Base-by-base conservation (phyloP, 2,329 filamentous ascomycete genomes). In the Hymenoscyphus occultus region DNA sequence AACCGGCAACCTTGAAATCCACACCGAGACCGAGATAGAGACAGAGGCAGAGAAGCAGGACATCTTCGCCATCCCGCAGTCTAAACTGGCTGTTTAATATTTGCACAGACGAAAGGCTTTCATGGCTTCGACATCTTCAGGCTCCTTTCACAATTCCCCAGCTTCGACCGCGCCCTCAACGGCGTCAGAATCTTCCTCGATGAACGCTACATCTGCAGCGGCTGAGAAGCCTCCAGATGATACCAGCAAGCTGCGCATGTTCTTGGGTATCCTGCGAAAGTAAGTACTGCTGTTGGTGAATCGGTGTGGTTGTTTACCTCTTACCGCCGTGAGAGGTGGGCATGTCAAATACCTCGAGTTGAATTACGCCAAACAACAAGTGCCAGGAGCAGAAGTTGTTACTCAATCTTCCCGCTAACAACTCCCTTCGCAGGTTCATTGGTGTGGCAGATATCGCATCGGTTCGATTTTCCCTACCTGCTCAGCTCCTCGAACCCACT, bases 381-480 rank as follows among this genome's bases (percentile, higher is more conserved):
- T 61, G 56, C 61, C 65, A 64, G 66, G 60, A 31, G 19, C 7
- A 12, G 40, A 19, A 22, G 9, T 19, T 45, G 51, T 32, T 1
- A 61, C 42, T 14, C 39, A n/a, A n/a, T 56, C 61, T 70, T 56
- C 66, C 69, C 56, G 67, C 54, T 59, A 16, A 6, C 9, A 51
- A 14, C 54, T 67, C 59, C 51, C 6, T 16, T 13, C 64, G 60
- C 78, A 96, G 94, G 77, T 98, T 98, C 79, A 93, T 98, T 74
- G 95, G 95, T 71, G 95, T 99, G 64, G 84, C 93, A 71, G 95
- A 99, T 79, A 95, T 99, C 74, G 95, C 95, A 65, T 87, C 93
- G 64, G 94, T 98, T 68, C 91, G 95, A 71, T 99, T 99, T 81
- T 98, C 94, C 16, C 85, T 99, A 60, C 95, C 95, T 28, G 93